Evolutionary conservation across 2,329 filamentous ascomycete species (phyloP), one percentile per base, ranked within the genome.

Genomic region (Neonectria coccinea): DNA sequence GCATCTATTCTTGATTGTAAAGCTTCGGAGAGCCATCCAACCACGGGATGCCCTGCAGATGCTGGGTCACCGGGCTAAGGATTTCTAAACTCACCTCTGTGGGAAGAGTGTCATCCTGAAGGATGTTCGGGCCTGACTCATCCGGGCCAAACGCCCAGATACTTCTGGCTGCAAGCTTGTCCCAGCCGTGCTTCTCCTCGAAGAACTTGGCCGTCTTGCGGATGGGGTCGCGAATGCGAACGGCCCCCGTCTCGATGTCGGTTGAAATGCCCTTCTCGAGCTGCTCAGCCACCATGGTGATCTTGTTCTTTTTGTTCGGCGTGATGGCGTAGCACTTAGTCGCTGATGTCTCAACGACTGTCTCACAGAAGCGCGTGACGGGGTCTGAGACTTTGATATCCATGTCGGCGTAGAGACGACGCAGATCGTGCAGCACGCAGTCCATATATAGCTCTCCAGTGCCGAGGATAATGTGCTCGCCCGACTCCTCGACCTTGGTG

Each of bases 371-470:
- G 52, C 96, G 88, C 16, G 96, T 98, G 47, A 99, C 95, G 1
- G 96, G 96, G 77, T 99, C 96, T 0, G 96, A 99, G 53, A 99
- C 93, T 81, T 98, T 98, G 81, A 99, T 92, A 78, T 99, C 96
- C 96, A 99, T 99, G 74, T 98, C 95, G 14, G 96, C 94, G 76
- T 97, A 99, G n/a, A 98, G 81, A 44, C 90, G 88, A 58, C 96
- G 91, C 51, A 99, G 85, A 76, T 99, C 96, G 78, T 99, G 96
- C 50, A 99, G 85, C 4, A 99, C 95, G 74, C 96, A 99, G 78
- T 99, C 96, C 94, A 99, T 98, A 82, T 99, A 99, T n/a, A 99
- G 85, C 79, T 99, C 96, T 65, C 96, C 96, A 0, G 96, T 99
- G 25, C 96, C 96, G 5, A 99, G 87, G 51, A 99, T 86, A 69